Base-by-base conservation (phyloP, 768 basidiomycete species). In the Exidia glandulosa region DNA sequence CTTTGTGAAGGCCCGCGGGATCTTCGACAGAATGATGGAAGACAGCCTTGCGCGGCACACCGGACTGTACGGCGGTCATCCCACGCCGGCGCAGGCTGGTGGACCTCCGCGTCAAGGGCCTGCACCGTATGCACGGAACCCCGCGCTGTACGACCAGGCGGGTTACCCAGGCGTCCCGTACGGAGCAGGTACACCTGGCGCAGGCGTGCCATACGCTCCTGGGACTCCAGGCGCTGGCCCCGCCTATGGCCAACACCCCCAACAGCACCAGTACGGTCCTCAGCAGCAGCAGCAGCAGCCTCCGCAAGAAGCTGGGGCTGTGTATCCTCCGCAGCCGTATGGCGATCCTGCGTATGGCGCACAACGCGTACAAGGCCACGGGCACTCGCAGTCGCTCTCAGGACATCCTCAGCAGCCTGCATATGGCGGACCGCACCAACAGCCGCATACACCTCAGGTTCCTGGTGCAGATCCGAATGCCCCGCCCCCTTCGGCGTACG, bases 1-100 rank as follows among this genome's bases (percentile, higher is more conserved):
- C 19, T 96, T 98, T 66, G 81, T 94, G 31, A 84, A 87, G 47
- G 94, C 94, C 3, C 80, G 90, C 54, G 83, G 85, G 16, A 90
- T 94, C 59, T 98, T 94, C 66, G 94, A 96, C 68, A 76, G 86
- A 32, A 90, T 96, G 87, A 91, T 94, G 84, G 90, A 93, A 68
- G 91, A 93, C 62, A 89, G 87, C 66, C 74, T 93, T 32, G 85
- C 88, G 3, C 77, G 86, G 60, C 86, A 90, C 66, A 78, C 82
- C 12, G 85, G 80, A 55, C 30, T 45, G 33, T 52, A 47, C 66
- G 71, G 60, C 71, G 72, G 16, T 72, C n/a, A n/a, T n/a, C n/a
- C n/a, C n/a, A n/a, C n/a, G n/a, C n/a, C n/a, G n/a, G n/a, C n/a
- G n/a, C n/a, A n/a, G n/a, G n/a, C n/a, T n/a, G n/a, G n/a, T n/a